phyloP scores from a whole-genome alignment of 352 stramenopile genomes.

The Phytopythium boreale region DNA sequence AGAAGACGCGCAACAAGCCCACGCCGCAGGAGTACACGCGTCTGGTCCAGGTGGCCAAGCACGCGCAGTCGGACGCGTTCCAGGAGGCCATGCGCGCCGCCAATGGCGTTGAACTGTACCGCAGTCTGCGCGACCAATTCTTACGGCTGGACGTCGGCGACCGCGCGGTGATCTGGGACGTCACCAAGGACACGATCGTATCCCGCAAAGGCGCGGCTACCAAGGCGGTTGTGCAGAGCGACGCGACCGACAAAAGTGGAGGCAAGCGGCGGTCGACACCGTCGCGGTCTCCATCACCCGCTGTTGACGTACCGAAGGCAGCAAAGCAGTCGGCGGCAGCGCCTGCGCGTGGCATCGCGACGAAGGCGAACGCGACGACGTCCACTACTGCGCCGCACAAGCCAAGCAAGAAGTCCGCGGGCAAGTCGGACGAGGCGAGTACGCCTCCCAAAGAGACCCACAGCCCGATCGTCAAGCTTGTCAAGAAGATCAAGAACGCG shows the following conservation, averaged over 20 bases:
- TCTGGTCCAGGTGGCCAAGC: conserved; percentile 42
- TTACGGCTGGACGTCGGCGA: conserved; percentile 22
- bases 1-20: conserved; percentile 10
- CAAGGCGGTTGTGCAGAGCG: neutral
- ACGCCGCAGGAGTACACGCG: conserved; percentile 28
- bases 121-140: conserved; percentile 31
- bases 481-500: neutral
- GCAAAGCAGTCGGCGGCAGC: neutral
- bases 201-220: neutral
- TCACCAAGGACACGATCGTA: conserved; percentile 5
- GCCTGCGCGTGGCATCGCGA: neutral
- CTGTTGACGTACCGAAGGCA: neutral
- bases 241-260: neutral
- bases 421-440: neutral
- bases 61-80: conserved; percentile 32
- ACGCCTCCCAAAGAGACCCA: neutral
- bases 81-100: conserved; percentile 34
- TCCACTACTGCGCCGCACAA: neutral
- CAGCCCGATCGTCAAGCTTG: neutral
- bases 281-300: neutral
- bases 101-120: conserved; percentile 35
- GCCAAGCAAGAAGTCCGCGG: neutral
- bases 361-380: neutral
- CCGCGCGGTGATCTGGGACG: conserved; percentile 25
- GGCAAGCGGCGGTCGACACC: neutral